Percentiles rank a stretch among this genome's conserved stretches.
These are phyloP conservation scores for Trichoderma koningiopsis DNA, from an alignment of 2,329 filamentous ascomycete genomes.

Conservation along the genomic window DNA sequence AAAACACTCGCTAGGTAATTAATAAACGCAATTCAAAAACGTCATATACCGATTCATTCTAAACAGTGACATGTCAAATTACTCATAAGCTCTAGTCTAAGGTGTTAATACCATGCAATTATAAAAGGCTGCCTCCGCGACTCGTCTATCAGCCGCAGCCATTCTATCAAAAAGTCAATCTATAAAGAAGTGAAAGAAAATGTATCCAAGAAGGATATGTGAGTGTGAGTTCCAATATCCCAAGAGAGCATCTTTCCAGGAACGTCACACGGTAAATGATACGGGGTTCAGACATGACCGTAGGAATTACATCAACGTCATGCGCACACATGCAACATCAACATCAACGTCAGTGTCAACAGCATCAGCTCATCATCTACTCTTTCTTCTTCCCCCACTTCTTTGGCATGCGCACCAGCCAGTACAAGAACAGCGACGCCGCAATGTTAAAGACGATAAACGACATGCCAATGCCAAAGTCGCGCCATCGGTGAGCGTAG, in stretches of 20 bases:
- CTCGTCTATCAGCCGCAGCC: background rate
- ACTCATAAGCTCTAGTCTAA: conserved; percentile 1
- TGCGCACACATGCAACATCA: background rate
- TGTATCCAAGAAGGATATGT: background rate
- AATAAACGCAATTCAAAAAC: no score
- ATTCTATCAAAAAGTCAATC: background rate
- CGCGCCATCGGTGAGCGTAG: conserved; percentile 15
- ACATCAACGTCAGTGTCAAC: background rate
- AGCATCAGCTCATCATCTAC: background rate
- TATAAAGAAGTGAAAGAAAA: background rate
- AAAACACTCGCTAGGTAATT: background rate
- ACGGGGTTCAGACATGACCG: background rate
- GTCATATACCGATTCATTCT: background rate
- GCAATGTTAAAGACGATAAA: conserved; percentile 16
- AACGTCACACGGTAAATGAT: background rate
- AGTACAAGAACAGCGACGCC: conserved; percentile 15
- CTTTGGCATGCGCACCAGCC: conserved; percentile 22
- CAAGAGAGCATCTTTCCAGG: background rate
- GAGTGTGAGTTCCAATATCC: background rate
- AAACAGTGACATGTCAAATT: conserved; percentile 1
- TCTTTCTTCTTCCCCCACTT: conserved; percentile 45
- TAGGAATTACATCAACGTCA: background rate
- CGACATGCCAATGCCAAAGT: conserved; percentile 20
- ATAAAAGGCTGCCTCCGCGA: background rate
- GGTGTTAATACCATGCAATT: background rate